These are phyloP conservation scores for Tricholoma flavovirens DNA, from an alignment of 768 basidiomycete species.

Conservation along the genomic window DNA sequence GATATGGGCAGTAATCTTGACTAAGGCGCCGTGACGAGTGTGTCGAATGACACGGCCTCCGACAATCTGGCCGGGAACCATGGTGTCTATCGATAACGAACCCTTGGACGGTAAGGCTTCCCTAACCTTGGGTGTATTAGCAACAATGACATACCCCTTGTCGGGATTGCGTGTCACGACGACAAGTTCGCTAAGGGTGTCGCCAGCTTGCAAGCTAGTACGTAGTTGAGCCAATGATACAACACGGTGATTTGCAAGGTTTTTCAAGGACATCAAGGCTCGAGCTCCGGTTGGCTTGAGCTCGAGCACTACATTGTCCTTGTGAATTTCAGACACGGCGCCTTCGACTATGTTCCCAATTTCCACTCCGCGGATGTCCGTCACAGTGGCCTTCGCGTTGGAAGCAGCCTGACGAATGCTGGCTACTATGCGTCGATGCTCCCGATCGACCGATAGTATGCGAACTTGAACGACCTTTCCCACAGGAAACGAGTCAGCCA, in stretches of 20 bases:
- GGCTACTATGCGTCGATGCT: constrained; percentile 64
- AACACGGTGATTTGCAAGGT: constrained; percentile 75
- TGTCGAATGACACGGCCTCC: constrained; percentile 78
- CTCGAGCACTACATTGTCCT: constrained; percentile 72
- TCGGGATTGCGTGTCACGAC: constrained; percentile 88
- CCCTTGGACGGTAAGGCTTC: constrained; percentile 40
- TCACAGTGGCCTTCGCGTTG: constrained; percentile 38
- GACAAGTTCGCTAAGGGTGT: constrained; percentile 67
- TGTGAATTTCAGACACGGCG: constrained; percentile 73
- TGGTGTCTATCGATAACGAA: constrained; percentile 56
- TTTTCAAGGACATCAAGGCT: constrained; percentile 83
- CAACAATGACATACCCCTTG: constrained; percentile 82
- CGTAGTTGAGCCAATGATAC: constrained; percentile 64
- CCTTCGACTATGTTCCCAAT: constrained; percentile 73
- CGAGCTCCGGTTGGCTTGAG: constrained; percentile 65
- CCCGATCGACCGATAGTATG: constrained; percentile 57
- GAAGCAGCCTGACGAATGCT: constrained; percentile 79
- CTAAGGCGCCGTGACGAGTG: constrained; percentile 60
- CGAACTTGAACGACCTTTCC: constrained; percentile 86
- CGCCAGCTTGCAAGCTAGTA: constrained; percentile 56
- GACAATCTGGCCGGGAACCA: constrained; percentile 69
- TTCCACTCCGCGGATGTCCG: constrained; percentile 68
- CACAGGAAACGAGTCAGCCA: constrained; percentile 60
- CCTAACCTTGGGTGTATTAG: constrained; percentile 60
- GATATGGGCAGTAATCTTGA: constrained; percentile 71